These are phyloP conservation scores for Adansonia rubrostipa DNA, from an alignment of 441 rosid species.

Conservation along the genomic window DNA sequence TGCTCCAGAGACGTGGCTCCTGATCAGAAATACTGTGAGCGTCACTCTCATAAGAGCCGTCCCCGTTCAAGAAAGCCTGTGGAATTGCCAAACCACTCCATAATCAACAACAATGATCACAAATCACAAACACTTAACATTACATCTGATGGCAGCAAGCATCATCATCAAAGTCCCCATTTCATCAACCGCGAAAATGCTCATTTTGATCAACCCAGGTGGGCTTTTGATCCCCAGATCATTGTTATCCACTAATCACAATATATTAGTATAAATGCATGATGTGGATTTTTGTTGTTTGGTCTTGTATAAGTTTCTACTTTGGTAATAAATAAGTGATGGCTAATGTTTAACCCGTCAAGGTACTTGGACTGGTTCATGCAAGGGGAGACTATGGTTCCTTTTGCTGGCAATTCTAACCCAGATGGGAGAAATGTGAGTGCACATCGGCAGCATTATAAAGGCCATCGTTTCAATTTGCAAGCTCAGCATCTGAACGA, in stretches of 20 bases:
- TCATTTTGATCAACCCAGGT: constrained; percentile 63
- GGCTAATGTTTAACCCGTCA: constrained; percentile 41
- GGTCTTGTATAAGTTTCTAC: constrained; percentile 22
- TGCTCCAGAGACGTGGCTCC: constrained; percentile 74
- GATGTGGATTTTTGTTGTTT: constrained; percentile 15
- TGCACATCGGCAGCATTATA: neutral
- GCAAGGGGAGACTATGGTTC: constrained; percentile 49
- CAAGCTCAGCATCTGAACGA: constrained; percentile 40
- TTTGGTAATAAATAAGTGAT: too few species aligned
- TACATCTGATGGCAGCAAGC: constrained; percentile 25
- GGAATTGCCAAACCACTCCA: constrained; percentile 39
- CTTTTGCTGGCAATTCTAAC: constrained; percentile 39
- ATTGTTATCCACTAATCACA: too few species aligned
- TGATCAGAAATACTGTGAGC: constrained; percentile 72
- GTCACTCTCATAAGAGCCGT: constrained; percentile 75
- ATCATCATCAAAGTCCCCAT: constrained; percentile 36
- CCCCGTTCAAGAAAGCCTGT: constrained; percentile 89
- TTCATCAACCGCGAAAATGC: constrained; percentile 36
- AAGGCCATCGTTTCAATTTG: constrained; percentile 28
- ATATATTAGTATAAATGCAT: constrained; percentile 14
- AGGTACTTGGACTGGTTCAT: constrained; percentile 78
- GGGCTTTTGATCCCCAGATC: neutral
- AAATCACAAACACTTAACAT: constrained; percentile 9
- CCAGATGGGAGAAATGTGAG: constrained; percentile 37
- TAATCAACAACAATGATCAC: constrained; percentile 21